A percentile compares a stretch with the other conserved stretches of the same genome.
phyloP scores from a whole-genome alignment of 208 protist species.

The Endotrypanum monterogeii region DNA sequence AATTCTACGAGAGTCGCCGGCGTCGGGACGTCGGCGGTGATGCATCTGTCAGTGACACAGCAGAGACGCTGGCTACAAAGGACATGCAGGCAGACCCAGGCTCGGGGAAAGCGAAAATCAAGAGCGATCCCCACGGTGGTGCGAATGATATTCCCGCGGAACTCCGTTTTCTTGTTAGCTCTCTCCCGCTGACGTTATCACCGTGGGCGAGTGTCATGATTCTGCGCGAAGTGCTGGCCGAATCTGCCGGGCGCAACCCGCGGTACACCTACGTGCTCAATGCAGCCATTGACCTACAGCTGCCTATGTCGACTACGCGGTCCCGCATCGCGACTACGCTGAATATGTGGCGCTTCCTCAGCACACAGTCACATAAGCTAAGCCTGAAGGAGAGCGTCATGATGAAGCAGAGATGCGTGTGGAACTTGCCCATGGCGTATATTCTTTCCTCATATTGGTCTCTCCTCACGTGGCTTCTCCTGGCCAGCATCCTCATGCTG shows the following conservation, averaged over 20 bases:
- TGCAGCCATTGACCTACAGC: constrained; percentile 87
- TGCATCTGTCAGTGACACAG: neutral
- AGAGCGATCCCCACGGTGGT: constrained; percentile 32
- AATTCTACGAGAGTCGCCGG: neutral
- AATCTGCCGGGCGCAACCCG: constrained; percentile 84
- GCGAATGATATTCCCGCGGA: constrained; percentile 80
- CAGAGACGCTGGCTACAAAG: neutral
- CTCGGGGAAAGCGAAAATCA: neutral
- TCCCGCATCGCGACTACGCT: constrained; percentile 87
- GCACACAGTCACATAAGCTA: constrained; percentile 84
- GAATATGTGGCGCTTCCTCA: constrained; percentile 90
- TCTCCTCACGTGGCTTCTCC: constrained; percentile 68
- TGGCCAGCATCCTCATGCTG: constrained; percentile 63
- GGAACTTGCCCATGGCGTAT: constrained; percentile 85
- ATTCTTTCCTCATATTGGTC: constrained; percentile 91
- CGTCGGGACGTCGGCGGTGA: neutral
- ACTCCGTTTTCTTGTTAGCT: constrained; percentile 84
- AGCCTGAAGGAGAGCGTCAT: constrained; percentile 65
- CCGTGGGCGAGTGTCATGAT: constrained; percentile 89
- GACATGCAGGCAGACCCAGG: neutral
- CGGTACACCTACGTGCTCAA: constrained; percentile 92
- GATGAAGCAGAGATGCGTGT: constrained; percentile 81
- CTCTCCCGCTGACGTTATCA: constrained; percentile 79
- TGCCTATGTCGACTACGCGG: constrained; percentile 86
- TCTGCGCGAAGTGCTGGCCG: constrained; percentile 83